These are phyloP conservation scores for Spinacia oleracea DNA, from an alignment of 179 eudicot species.

Conservation along the genomic window DNA sequence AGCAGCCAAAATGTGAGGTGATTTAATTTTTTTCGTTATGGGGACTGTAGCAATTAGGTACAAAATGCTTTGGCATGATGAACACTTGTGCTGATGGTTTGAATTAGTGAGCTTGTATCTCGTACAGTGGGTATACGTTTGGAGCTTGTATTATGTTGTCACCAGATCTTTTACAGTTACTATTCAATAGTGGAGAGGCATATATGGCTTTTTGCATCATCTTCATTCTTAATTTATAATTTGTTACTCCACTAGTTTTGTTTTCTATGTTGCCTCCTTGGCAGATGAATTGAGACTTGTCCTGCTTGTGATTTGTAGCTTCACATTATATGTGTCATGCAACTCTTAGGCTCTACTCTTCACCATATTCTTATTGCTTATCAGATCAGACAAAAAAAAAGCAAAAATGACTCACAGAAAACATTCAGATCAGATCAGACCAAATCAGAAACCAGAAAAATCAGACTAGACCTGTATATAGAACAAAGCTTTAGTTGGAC, in stretches of 20 bases:
- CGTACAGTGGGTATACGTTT: background rate
- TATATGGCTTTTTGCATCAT: background rate
- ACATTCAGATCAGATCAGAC: no score
- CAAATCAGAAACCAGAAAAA: no score
- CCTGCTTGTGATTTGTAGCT: background rate
- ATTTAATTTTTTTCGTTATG: background rate
- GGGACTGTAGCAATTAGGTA: background rate
- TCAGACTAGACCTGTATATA: no score
- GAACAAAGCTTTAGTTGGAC: background rate
- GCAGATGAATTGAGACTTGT: background rate
- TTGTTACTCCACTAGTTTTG: background rate
- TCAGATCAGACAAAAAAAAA: no score
- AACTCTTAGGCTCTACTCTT: no score
- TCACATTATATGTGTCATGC: background rate
- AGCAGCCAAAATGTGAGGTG: background rate
- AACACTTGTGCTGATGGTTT: conserved; percentile 2
- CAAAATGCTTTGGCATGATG: background rate
- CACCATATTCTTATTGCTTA: no score
- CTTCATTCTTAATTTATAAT: background rate
- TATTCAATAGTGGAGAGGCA: background rate
- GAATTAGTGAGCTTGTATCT: background rate
- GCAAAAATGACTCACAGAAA: no score
- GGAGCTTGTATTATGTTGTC: conserved; percentile 11
- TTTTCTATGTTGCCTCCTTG: background rate
- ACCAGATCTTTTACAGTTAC: background rate